Percentiles rank a stretch among this genome's conserved stretches.
phyloP scores from a whole-genome alignment of 2,329 filamentous ascomycete genomes.

The Phyllosticta citrichinensis region DNA sequence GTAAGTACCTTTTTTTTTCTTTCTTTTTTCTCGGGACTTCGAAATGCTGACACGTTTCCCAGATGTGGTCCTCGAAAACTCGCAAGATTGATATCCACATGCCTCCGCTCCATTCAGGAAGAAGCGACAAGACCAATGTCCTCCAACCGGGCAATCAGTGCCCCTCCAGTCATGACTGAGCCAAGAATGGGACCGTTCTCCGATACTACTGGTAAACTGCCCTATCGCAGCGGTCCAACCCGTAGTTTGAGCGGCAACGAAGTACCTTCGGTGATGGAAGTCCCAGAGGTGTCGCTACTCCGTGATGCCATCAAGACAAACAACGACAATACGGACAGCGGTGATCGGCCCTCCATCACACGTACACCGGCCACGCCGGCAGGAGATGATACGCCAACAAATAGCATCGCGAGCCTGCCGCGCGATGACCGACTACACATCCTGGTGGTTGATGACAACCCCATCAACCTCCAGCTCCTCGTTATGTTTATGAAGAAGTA shows the following conservation, averaged over 20 bases:
- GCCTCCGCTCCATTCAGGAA: neutral
- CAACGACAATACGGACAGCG: neutral
- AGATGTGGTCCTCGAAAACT: constrained; percentile 9
- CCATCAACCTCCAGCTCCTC: constrained; percentile 30
- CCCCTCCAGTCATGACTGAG: constrained; percentile 1
- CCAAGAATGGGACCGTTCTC: neutral
- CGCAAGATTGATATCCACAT: neutral
- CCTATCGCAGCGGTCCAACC: neutral
- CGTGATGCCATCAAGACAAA: constrained; percentile 1
- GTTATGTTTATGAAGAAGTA: constrained; percentile 28
- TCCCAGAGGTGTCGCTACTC: constrained; percentile 4
- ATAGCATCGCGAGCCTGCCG: neutral
- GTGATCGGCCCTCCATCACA: neutral
- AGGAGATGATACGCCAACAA: neutral
- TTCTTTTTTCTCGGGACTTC: neutral
- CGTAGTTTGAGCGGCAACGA: constrained; percentile 7
- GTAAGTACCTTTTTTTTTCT: constrained; percentile 1
- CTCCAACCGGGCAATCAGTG: neutral
- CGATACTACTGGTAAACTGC: neutral
- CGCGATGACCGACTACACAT: constrained; percentile 12
- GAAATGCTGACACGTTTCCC: neutral
- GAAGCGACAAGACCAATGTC: neutral
- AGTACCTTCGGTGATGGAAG: neutral
- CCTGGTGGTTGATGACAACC: constrained; percentile 31
- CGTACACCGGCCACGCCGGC: neutral